Evolutionary conservation across 2,329 filamentous ascomycete genomes (phyloP), one percentile per base, ranked within the genome.

Genomic region (Phialocephala sp.): DNA sequence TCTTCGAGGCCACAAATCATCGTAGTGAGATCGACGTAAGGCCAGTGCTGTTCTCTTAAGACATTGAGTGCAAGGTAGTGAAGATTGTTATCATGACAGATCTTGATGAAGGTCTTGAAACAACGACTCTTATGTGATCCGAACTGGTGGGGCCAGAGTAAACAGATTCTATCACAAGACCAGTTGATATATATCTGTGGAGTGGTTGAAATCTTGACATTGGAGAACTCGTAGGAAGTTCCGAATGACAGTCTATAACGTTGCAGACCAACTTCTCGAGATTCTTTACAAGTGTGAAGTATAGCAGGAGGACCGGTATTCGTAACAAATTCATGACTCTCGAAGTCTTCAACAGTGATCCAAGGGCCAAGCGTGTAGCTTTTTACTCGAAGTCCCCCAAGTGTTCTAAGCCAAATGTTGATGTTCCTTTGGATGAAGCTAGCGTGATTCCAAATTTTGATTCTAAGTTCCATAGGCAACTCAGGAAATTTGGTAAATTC

Each of bases 111-210:
- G 1, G 22, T 24, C 32, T 50, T 15, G 43, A 63, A 43, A 12
- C 18, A 58, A 15, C 50, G 50, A 35, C 27, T 54, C 14, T 35
- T 35, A 12, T 54, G 22, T 15, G 50, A 54, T 27, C 32, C 11
- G 24, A 54, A 58, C 24, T 41, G 36, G 8, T 39, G 22, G n/a
- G 24, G 41, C 18, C n/a, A 24, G 8, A 58, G 41, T 8, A 63
- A 43, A 41, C 60, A 63, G 11, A 63, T 27, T 27, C 60, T 63
- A 18, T 63, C 60, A 27, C 52, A 57, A 39, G 12, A 14, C 24
- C 43, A 63, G 41, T 63, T 63, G 60, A 63, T 22, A 32, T 63
- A 58, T 54, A 63, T 50, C 14, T 35, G 37, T 8, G 60, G 54
- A 57, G 54, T n/a, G 12, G 52, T 63, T 15, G 60, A 50, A 20